Evolutionary conservation across 2,329 filamentous ascomycete genomes (phyloP), one percentile per base, ranked within the genome.

Genomic region (Calonectria crousiana): DNA sequence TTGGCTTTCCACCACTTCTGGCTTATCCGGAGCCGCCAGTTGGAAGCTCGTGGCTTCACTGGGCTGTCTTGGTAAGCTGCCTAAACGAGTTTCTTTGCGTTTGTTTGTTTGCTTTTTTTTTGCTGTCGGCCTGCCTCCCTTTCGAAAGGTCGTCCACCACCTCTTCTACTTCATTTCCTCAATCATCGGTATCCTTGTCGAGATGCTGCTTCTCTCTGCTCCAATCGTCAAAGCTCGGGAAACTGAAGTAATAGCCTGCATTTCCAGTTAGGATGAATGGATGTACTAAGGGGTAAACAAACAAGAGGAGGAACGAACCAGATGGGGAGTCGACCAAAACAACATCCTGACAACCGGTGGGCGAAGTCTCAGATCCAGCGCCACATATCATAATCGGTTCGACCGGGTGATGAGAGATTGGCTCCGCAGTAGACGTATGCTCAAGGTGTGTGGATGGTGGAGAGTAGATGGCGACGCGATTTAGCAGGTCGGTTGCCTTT

Each of bases 171-270:
- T 10, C 13, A 67, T 73, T 60, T 30, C 18, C 64, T 81, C 80
- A 81, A 52, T 81, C 80, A 71, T 81, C 77, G 3, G 74, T 72
- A 36, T 78, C 77, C 69, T 81, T 80, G 60, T 78, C 73, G 18
- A 81, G 75, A 26, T 78, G 76, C 36, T 79, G 76, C 58, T 81
- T 79, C 51, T 80, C 87, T 26, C 86, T 86, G 52, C 90, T 89
- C 87, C 92, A 94, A 74, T 91, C 89, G 80, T 95, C 93, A 83
- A 94, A 94, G 82, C 90, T 93, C 20, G 93, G 93, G 82, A 95
- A 95, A 86, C 93, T 94, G 81, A 93, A 92, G 84, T 95, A 95
- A 75, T 91, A 90, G 71, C 78, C 81, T 83, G 73, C 38, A 9
- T n/a, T 53, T 20, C 20, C 26, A 32, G 74, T 81, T 49, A 80